Base-by-base conservation (phyloP, 148 eudicot genomes). In the Rhododendron molle region DNA sequence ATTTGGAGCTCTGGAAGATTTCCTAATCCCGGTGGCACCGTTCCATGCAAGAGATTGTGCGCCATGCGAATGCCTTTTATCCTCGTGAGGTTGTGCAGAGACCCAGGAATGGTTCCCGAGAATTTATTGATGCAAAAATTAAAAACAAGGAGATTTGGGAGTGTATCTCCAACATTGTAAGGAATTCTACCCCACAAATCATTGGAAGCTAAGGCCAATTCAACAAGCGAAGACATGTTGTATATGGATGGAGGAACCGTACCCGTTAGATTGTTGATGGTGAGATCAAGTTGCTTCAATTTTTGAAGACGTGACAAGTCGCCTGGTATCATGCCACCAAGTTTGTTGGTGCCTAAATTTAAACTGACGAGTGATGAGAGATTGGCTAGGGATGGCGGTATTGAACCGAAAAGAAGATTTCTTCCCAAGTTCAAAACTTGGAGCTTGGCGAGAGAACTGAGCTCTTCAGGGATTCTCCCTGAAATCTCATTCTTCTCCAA, bases 101-200 rank as follows among this genome's bases (percentile, higher is more conserved):
- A 90, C 40, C 89, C 88, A 4, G 90, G 92, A 47, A 90, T 87
- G 9, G 83, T 43, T 14, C 92, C 89, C 0, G 88, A 85, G 87
- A 90, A 90, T 60, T 87, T 83, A 84, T 90, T 90, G 60, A 88
- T 43, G 81, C 92, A 90, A 76, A 88, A 88, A 40, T 83, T 67
- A 28, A 90, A 88, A 46, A 3, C 78, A 20, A 50, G 81, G 65
- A 90, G 89, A 82, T 90, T 90, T n/a, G 91, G 92, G 60, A 89
- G 86, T 38, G 80, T 90, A 34, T 72, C 73, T 26, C 90, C 92
- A 7, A 90, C 85, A 81, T 90, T 76, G 36, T 69, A 79, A 62
- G 92, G 92, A 32, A 90, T 21, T 3, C 44, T 71, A 62, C 92
- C 91, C 89, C 81, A 83, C 54, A 90, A 85, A 26, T 86, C 18